A percentile compares a stretch with the other conserved stretches of the same genome.
Evolutionary conservation across 2,329 filamentous ascomycete species (phyloP).

Genomic region (Monosporascus cannonballus): DNA sequence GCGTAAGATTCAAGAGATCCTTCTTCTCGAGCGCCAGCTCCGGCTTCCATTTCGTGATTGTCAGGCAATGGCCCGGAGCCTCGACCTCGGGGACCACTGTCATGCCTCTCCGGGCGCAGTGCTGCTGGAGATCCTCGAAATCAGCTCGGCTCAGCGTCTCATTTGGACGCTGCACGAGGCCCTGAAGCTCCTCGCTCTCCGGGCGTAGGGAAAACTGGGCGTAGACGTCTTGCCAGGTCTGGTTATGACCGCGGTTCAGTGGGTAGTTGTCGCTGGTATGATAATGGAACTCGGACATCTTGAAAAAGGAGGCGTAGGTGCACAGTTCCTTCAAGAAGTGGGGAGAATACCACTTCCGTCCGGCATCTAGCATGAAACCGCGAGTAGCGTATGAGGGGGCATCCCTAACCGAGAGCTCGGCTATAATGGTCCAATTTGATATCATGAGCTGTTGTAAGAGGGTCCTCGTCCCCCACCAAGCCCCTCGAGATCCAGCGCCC

Average conservation of each 20-base stretch:
- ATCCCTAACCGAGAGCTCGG: constrained; percentile 26
- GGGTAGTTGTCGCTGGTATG: constrained; percentile 44
- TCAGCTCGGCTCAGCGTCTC: constrained; percentile 39
- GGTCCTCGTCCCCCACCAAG: constrained; percentile 42
- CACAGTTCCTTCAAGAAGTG: constrained; percentile 37
- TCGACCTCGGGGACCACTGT: constrained; percentile 51
- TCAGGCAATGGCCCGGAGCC: constrained; percentile 45
- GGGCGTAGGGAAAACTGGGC: constrained; percentile 36
- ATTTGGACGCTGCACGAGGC: constrained; percentile 37
- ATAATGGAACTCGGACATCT: constrained; percentile 43
- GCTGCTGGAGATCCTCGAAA: constrained; percentile 41
- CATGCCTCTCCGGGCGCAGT: constrained; percentile 44
- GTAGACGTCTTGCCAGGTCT: constrained; percentile 39
- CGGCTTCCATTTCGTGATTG: constrained; percentile 50
- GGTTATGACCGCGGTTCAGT: constrained; percentile 38
- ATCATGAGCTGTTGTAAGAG: constrained; percentile 35
- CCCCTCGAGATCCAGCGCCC: constrained; percentile 36
- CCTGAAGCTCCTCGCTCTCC: constrained; percentile 28
- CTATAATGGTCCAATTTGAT: constrained; percentile 22
- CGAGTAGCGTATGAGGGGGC: constrained; percentile 37
- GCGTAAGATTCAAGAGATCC: constrained; percentile 44
- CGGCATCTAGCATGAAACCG: constrained; percentile 38
- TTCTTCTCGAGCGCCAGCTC: constrained; percentile 39
- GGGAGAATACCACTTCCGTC: constrained; percentile 36
- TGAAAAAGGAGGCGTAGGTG: constrained; percentile 40